phyloP scores from a whole-genome alignment of 1,284 basidiomycete species.

The Volvariella volvacea region DNA sequence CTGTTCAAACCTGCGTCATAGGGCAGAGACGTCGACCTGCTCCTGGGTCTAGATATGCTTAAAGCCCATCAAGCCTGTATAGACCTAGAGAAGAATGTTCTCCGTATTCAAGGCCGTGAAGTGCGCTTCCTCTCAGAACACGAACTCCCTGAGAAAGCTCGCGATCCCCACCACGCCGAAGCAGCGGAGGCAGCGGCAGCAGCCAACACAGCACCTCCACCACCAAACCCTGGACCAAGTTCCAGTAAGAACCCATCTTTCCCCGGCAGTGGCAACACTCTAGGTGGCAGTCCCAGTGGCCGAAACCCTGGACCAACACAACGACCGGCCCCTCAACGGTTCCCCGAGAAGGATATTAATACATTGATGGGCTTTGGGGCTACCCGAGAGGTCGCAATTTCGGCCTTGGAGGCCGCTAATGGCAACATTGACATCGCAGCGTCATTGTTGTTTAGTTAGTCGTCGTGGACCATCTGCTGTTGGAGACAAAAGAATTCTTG shows the following conservation, averaged over 20 bases:
- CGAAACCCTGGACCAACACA: background rate
- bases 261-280: slow-evolving; percentile 55
- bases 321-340: slow-evolving; percentile 15
- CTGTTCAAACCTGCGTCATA: background rate
- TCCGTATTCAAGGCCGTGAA: slow-evolving; percentile 84
- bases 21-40: slow-evolving; percentile 87
- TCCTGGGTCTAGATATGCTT: slow-evolving; percentile 97
- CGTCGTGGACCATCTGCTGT: background rate
- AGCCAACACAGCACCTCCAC: slow-evolving; percentile 11
- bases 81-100: slow-evolving; percentile 82
- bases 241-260: slow-evolving; percentile 27
- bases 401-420: slow-evolving; percentile 69
- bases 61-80: slow-evolving; percentile 96
- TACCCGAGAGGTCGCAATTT: slow-evolving; percentile 68
- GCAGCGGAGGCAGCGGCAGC: slow-evolving; percentile 12
- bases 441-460: slow-evolving; percentile 68
- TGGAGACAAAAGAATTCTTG: slow-evolving; percentile 3
- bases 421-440: slow-evolving; percentile 90
- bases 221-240: slow-evolving; percentile 3
- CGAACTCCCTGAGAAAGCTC: slow-evolving; percentile 82
- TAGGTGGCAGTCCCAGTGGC: slow-evolving; percentile 31
- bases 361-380: slow-evolving; percentile 73
- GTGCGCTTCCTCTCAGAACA: slow-evolving; percentile 91
- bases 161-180: slow-evolving; percentile 23
- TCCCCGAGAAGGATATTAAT: slow-evolving; percentile 48